Evolutionary conservation across 768 basidiomycete genomes (phyloP).

Genomic region (Boletales sp.): DNA sequence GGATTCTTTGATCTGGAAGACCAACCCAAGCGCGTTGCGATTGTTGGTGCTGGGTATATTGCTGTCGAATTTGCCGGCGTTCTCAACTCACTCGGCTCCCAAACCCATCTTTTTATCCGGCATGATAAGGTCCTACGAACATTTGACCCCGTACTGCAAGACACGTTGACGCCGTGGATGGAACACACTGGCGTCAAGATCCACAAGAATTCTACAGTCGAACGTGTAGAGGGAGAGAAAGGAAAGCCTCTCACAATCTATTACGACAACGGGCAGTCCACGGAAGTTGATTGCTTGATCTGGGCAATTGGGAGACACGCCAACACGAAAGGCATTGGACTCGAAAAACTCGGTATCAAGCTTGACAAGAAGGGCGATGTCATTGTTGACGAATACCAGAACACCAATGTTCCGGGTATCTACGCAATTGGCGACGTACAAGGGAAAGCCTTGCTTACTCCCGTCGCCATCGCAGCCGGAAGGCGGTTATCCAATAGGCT

Average conservation of each 20-base stretch:
- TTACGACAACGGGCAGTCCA: constrained; percentile 66
- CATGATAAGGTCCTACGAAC: constrained; percentile 86
- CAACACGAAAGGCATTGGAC: constrained; percentile 72
- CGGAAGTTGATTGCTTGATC: constrained; percentile 83
- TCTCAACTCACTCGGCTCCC: constrained; percentile 84
- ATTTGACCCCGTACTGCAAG: constrained; percentile 86
- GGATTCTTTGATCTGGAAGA: constrained; percentile 92
- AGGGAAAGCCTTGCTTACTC: constrained; percentile 91
- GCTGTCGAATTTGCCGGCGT: constrained; percentile 96
- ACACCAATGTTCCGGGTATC: constrained; percentile 65
- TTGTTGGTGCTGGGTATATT: constrained; percentile 97
- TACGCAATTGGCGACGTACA: constrained; percentile 89
- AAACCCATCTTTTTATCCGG: constrained; percentile 91
- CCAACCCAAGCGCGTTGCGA: constrained; percentile 89
- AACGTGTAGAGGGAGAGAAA: constrained; percentile 70
- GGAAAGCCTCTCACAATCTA: constrained; percentile 73
- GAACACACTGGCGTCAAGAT: constrained; percentile 89
- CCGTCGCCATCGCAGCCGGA: constrained; percentile 96
- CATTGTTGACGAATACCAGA: constrained; percentile 89
- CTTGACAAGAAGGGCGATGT: constrained; percentile 78
- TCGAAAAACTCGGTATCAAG: constrained; percentile 75
- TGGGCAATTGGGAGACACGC: constrained; percentile 95
- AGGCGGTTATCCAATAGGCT: constrained; percentile 84
- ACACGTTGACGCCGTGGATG: constrained; percentile 87
- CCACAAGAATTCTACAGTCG: constrained; percentile 74